Evolutionary conservation across 164 flowering plant genomes (phyloP).

Genomic region (Aristolochia californica): DNA sequence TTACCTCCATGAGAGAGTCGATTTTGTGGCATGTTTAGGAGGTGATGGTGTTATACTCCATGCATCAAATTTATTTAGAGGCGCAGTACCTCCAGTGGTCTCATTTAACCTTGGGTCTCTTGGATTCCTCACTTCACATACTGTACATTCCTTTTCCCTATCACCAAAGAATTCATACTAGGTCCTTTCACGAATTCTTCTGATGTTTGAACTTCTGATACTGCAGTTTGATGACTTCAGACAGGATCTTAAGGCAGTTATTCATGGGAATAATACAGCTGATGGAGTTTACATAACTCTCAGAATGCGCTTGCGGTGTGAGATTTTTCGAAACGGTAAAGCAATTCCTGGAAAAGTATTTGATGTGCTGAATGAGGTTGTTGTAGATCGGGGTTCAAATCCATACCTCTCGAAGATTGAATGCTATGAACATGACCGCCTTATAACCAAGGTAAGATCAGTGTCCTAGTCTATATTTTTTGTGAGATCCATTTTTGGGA

Average conservation of each 20-base stretch:
- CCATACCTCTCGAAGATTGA: constrained; percentile 98
- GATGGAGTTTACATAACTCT: constrained; percentile 98
- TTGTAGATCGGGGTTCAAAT: constrained; percentile 98
- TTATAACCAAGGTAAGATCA: constrained; percentile 82
- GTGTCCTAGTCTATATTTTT: neutral
- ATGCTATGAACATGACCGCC: constrained; percentile 90
- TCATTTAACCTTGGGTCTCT: constrained; percentile 98
- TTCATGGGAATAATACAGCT: constrained; percentile 74
- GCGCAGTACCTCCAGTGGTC: constrained; percentile 92
- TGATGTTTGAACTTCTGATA: neutral
- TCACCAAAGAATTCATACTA: neutral
- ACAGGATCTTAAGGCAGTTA: constrained; percentile 73
- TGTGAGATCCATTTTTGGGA: neutral
- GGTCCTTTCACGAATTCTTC: neutral
- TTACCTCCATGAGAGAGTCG: constrained; percentile 96
- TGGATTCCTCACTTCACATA: constrained; percentile 96
- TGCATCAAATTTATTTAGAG: constrained; percentile 90
- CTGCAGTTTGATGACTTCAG: constrained; percentile 72
- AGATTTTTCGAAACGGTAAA: constrained; percentile 85
- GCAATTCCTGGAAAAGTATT: constrained; percentile 93
- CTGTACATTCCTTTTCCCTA: constrained; percentile 33
- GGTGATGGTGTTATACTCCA: constrained; percentile 99
- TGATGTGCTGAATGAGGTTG: constrained; percentile 89
- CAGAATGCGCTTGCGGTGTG: constrained; percentile 89
- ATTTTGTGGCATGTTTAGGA: constrained; percentile 94